These are phyloP conservation scores for Ambrosia trifida DNA, from an alignment of 129 eudicot genomes.

Conservation along the genomic window DNA sequence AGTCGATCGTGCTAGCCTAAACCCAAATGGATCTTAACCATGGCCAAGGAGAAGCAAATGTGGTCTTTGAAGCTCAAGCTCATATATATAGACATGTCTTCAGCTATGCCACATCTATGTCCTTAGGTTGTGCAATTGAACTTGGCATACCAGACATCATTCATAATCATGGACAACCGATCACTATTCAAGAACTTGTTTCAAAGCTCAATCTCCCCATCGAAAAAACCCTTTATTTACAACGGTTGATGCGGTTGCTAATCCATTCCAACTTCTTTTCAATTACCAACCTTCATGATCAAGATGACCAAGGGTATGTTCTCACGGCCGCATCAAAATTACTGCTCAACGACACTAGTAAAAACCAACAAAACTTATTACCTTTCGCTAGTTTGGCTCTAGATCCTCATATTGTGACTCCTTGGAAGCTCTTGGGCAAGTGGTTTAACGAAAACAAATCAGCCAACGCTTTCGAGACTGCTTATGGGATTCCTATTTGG, in stretches of 20 bases:
- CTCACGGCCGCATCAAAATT: conserved; percentile 32
- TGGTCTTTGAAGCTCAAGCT: conserved; percentile 46
- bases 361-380: conserved; percentile 6
- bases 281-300: conserved; percentile 14
- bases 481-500: conserved; percentile 29
- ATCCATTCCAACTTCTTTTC: conserved; percentile 35
- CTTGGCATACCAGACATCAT: conserved; percentile 43
- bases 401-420: conserved; percentile 21
- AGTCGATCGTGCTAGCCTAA: background rate
- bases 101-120: conserved; percentile 37
- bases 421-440: conserved; percentile 20
- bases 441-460: conserved; percentile 24
- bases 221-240: conserved; percentile 22
- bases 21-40: conserved; percentile 23
- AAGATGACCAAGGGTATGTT: conserved; percentile 17
- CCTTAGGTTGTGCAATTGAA: conserved; percentile 42
- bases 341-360: conserved; percentile 26
- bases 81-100: conserved; percentile 39
- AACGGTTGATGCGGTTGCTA: conserved; percentile 42
- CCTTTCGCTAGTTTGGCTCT: conserved; percentile 14
- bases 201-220: conserved; percentile 14
- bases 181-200: conserved; percentile 28
- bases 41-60: conserved; percentile 13
- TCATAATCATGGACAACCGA: conserved; percentile 32
- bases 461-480: conserved; percentile 21